These are phyloP conservation scores for Trichoderma cornu-damae DNA, from an alignment of 2,329 filamentous ascomycete genomes.

Conservation along the genomic window DNA sequence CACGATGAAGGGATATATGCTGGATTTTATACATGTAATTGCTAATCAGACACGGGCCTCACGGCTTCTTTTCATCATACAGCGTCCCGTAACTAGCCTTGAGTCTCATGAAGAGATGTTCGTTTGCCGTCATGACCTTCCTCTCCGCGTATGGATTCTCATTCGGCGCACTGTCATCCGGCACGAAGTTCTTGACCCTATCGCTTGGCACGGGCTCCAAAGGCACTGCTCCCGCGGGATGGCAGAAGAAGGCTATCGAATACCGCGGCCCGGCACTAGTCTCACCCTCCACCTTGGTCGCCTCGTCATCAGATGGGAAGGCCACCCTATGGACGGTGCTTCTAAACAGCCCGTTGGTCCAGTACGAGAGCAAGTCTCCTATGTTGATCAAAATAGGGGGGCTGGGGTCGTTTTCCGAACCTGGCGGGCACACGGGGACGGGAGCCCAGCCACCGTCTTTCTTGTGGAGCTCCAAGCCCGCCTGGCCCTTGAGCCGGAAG, in stretches of 20 bases:
- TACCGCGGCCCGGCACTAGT: slow-evolving; percentile 50
- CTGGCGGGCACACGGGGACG: slow-evolving; percentile 61
- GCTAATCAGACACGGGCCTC: not conserved
- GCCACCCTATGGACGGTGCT: slow-evolving; percentile 87
- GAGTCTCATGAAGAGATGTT: slow-evolving; percentile 59
- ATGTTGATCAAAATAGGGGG: slow-evolving; percentile 81
- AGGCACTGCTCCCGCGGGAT: slow-evolving; percentile 50
- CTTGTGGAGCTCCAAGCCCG: slow-evolving; percentile 77
- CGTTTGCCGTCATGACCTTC: slow-evolving; percentile 57
- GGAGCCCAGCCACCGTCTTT: slow-evolving; percentile 53
- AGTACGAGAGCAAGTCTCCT: slow-evolving; percentile 67
- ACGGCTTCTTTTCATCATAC: slow-evolving; percentile 40
- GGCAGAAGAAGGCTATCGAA: slow-evolving; percentile 65
- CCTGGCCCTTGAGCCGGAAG: slow-evolving; percentile 79
- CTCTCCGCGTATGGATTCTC: slow-evolving; percentile 47
- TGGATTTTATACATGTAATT: not conserved
- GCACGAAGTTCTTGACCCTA: slow-evolving; percentile 43
- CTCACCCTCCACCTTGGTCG: slow-evolving; percentile 38
- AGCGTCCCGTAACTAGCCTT: slow-evolving; percentile 53
- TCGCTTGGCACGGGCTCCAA: slow-evolving; percentile 58
- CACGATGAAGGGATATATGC: not conserved
- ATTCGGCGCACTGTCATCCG: slow-evolving; percentile 28
- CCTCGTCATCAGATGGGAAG: slow-evolving; percentile 44
- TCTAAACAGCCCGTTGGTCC: slow-evolving; percentile 83
- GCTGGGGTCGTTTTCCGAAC: slow-evolving; percentile 52